Evolutionary conservation across 2,329 filamentous ascomycete genomes (phyloP).

Genomic region (Bipolaris victoriae): DNA sequence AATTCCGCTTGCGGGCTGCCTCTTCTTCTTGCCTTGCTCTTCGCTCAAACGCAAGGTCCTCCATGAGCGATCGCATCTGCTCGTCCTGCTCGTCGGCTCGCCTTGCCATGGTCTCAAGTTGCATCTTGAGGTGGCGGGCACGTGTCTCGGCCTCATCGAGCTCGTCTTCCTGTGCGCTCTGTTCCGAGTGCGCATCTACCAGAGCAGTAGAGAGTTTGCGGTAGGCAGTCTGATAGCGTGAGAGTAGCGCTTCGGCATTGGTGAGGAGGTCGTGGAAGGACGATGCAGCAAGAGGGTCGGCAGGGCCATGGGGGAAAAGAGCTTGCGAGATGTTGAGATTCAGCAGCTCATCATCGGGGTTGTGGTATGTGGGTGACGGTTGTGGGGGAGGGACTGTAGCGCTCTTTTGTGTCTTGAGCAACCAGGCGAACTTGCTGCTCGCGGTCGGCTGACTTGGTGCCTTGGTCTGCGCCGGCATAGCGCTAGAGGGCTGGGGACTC

Average conservation of each 20-base stretch:
- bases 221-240: slow-evolving; percentile 63
- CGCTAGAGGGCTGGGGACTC: slow-evolving; percentile 26
- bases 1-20: slow-evolving; percentile 40
- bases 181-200: slow-evolving; percentile 59
- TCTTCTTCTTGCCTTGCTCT: slow-evolving; percentile 44
- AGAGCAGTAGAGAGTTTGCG: slow-evolving; percentile 52
- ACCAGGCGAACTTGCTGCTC: slow-evolving; percentile 45
- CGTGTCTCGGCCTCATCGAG: slow-evolving; percentile 65
- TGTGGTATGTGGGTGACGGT: slow-evolving; percentile 43
- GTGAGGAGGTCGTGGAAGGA: slow-evolving; percentile 63
- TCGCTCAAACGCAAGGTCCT: slow-evolving; percentile 45
- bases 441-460: slow-evolving; percentile 33
- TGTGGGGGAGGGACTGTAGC: slow-evolving; percentile 32
- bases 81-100: slow-evolving; percentile 62
- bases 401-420: slow-evolving; percentile 46
- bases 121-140: slow-evolving; percentile 63
- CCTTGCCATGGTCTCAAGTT: slow-evolving; percentile 65
- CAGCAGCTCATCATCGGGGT: slow-evolving; percentile 57
- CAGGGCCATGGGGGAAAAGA: slow-evolving; percentile 60
- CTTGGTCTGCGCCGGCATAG: slow-evolving; percentile 25
- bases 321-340: slow-evolving; percentile 61
- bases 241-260: slow-evolving; percentile 62
- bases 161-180: slow-evolving; percentile 65
- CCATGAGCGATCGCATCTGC: slow-evolving; percentile 53
- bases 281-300: slow-evolving; percentile 57